These are phyloP conservation scores for Plantago lanceolata DNA, from an alignment of 305 asterid species.

Conservation along the genomic window DNA sequence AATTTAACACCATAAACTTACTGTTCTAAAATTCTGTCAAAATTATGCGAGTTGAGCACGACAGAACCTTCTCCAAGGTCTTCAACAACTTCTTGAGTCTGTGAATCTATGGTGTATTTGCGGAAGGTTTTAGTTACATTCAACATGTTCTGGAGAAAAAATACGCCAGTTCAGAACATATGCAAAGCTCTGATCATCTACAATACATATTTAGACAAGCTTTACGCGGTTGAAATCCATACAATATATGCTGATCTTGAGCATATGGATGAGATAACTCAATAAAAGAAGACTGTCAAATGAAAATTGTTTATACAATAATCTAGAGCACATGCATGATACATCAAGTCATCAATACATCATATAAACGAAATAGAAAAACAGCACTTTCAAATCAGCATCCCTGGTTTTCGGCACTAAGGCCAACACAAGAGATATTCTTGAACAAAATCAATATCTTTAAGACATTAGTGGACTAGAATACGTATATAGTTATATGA, in stretches of 20 bases:
- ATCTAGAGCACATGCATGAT: too few species aligned
- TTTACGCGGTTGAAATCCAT: too few species aligned
- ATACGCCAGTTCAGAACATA: too few species aligned
- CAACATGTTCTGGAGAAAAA: constrained; percentile 2
- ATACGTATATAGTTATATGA: constrained; percentile 8
- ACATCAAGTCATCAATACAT: too few species aligned
- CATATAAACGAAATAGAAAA: neutral
- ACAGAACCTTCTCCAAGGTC: constrained; percentile 82
- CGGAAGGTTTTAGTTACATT: constrained; percentile 47
- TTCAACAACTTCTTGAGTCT: constrained; percentile 70
- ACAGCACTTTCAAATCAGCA: neutral
- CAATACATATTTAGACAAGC: too few species aligned
- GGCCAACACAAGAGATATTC: neutral
- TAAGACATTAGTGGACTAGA: neutral
- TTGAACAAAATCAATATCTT: constrained; percentile 3
- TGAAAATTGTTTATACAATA: too few species aligned
- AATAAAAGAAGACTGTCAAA: too few species aligned
- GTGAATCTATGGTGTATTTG: constrained; percentile 72
- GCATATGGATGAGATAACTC: too few species aligned
- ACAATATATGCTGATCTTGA: too few species aligned
- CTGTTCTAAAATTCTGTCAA: constrained; percentile 77
- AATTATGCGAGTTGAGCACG: constrained; percentile 52
- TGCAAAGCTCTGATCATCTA: too few species aligned
- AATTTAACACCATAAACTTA: constrained; percentile 41
- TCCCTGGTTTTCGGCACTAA: neutral